Evolutionary conservation across 1,284 basidiomycete species (phyloP).

Genomic region (Apiotrichum porosum): DNA sequence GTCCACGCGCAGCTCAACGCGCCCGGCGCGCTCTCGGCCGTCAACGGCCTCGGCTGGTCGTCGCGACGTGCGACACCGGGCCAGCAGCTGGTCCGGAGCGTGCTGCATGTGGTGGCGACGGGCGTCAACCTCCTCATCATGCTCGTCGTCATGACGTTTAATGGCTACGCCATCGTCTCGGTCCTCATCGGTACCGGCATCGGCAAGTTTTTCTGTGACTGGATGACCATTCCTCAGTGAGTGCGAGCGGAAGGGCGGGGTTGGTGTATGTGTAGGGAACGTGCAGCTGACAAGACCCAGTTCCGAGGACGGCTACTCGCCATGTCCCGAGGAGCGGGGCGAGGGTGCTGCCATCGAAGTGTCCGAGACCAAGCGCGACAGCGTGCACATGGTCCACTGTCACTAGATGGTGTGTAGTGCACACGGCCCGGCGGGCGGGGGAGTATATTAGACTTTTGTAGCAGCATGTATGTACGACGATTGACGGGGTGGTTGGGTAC

Average conservation of each 20-base stretch:
- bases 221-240: conserved; percentile 14
- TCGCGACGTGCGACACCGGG: conserved; percentile 20
- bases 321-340: too few relatives aligned
- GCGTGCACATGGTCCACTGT: too few relatives aligned
- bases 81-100: conserved; percentile 25
- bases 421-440: too few relatives aligned
- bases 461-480: too few relatives aligned
- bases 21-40: not conserved
- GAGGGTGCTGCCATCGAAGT: too few relatives aligned
- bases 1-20: conserved; percentile 2
- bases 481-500: too few relatives aligned
- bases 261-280: too few relatives aligned
- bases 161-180: conserved; percentile 30
- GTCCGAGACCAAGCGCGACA: too few relatives aligned
- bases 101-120: conserved; percentile 19
- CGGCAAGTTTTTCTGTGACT: conserved; percentile 36
- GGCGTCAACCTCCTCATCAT: conserved; percentile 29
- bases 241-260: not conserved
- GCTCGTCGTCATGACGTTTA: conserved; percentile 32
- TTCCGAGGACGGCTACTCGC: too few relatives aligned
- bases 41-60: conserved; percentile 7
- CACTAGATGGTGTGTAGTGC: too few relatives aligned
- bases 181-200: conserved; percentile 26
- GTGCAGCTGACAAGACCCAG: too few relatives aligned
- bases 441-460: too few relatives aligned